These are phyloP conservation scores for Claviceps sorghi DNA, from an alignment of 2,329 filamentous ascomycete species.

Conservation along the genomic window DNA sequence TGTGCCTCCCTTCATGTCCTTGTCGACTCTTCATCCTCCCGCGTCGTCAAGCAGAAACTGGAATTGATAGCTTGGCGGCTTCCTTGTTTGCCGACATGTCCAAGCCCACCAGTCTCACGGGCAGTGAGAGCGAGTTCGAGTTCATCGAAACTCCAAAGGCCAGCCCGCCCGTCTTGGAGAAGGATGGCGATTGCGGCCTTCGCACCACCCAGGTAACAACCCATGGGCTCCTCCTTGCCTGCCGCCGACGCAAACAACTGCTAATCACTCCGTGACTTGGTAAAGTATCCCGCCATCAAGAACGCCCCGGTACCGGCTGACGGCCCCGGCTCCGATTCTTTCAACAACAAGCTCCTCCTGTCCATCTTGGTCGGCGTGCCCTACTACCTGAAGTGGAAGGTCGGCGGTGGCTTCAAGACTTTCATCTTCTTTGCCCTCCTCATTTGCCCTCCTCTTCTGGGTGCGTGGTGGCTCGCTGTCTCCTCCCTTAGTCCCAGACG, in stretches of 20 bases:
- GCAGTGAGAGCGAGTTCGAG: constrained; percentile 24
- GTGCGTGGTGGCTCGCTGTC: constrained; percentile 65
- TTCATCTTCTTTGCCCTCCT: constrained; percentile 77
- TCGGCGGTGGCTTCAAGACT: constrained; percentile 75
- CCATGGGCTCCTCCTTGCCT: neutral
- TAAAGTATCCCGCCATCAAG: constrained; percentile 54
- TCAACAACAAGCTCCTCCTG: constrained; percentile 70
- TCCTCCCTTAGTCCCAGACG: constrained; percentile 75
- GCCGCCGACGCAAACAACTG: neutral
- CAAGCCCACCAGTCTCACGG: constrained; percentile 17
- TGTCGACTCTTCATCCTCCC: neutral
- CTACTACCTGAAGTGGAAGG: constrained; percentile 68
- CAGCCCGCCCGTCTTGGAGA: constrained; percentile 45
- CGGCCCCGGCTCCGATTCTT: constrained; percentile 66
- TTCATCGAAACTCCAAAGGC: constrained; percentile 28
- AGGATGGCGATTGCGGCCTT: constrained; percentile 45
- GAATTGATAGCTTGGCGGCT: constrained; percentile 7
- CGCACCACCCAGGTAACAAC: constrained; percentile 26
- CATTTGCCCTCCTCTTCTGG: constrained; percentile 64
- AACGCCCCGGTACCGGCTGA: constrained; percentile 92
- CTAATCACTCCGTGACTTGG: neutral
- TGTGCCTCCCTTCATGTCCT: neutral
- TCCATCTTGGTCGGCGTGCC: constrained; percentile 57
- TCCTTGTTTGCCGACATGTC: constrained; percentile 18
- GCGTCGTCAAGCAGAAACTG: neutral